Conservation (phyloP, 164 flowering plant genomes). For the Platanus orientalis region DNA sequence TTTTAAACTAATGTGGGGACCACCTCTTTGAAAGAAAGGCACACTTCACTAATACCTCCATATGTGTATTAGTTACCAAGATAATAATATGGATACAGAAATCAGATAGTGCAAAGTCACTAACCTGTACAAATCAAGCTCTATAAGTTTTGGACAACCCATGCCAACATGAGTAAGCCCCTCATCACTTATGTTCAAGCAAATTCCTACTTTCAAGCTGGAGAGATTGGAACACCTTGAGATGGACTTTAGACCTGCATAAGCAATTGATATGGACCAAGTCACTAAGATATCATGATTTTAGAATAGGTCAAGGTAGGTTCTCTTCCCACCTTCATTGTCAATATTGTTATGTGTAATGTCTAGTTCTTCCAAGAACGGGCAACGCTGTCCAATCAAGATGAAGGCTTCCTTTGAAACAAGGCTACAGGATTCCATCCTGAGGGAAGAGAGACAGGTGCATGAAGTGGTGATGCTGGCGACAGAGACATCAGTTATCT, state of each 20-base stretch:
- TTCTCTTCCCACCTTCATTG: constrained; percentile 55
- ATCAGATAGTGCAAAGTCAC: constrained; percentile 5
- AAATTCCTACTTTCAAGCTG: constrained; percentile 74
- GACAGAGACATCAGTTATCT: constrained; percentile 62
- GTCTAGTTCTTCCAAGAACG: constrained; percentile 72
- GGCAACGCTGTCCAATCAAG: constrained; percentile 65
- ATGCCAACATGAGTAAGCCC: constrained; percentile 60
- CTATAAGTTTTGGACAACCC: constrained; percentile 56
- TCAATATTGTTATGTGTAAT: constrained; percentile 79
- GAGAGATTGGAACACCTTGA: constrained; percentile 57
- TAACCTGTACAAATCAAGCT: constrained; percentile 95
- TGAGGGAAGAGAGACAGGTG: constrained; percentile 55
- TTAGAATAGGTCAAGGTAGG: neutral
- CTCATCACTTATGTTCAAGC: constrained; percentile 65
- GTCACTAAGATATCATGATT: neutral
- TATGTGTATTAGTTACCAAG: too few relatives aligned
- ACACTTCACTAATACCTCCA: too few relatives aligned
- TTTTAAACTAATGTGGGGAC: too few relatives aligned
- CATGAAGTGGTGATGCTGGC: constrained; percentile 64
- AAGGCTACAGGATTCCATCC: constrained; percentile 80
- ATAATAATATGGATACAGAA: neutral
- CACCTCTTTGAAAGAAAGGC: too few relatives aligned
- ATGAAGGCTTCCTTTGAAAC: constrained; percentile 66
- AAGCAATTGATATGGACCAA: neutral
- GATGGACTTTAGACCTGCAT: constrained; percentile 69